Conservation (phyloP, 306 rosid species). For the Acacia crassicarpa region DNA sequence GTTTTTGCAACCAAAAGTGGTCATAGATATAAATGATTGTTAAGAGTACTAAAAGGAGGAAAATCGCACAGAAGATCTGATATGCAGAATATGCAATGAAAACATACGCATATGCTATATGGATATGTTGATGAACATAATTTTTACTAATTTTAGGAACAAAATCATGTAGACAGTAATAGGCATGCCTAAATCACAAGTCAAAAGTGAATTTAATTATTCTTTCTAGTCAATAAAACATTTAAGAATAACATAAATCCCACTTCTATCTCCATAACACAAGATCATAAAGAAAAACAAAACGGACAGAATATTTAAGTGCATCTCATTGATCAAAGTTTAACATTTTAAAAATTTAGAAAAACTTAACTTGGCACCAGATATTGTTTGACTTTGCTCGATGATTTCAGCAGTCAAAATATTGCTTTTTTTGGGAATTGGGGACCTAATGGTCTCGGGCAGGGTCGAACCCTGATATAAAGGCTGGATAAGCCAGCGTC, state of each 20-base stretch:
- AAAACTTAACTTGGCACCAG: too few relatives aligned
- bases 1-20: too few relatives aligned
- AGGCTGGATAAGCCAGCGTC: too few relatives aligned
- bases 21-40: too few relatives aligned
- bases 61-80: too few relatives aligned
- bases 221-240: neutral
- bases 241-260: slow-evolving; percentile 6
- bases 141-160: neutral
- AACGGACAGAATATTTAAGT: neutral
- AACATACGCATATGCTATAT: neutral
- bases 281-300: neutral
- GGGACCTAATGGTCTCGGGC: too few relatives aligned
- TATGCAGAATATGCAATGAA: neutral
- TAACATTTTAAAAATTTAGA: neutral
- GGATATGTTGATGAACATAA: neutral
- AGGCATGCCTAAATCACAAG: neutral
- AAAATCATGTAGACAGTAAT: slow-evolving; percentile 1
- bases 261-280: neutral
- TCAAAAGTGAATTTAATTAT: slow-evolving; percentile 8
- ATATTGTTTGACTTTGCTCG: slow-evolving; percentile 44
- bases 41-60: too few relatives aligned
- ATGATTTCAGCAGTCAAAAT: too few relatives aligned
- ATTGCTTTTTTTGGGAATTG: too few relatives aligned
- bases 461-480: too few relatives aligned
- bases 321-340: neutral